These are phyloP conservation scores for Eutrema japonicum DNA, from an alignment of 345 rosid species.

Conservation along the genomic window DNA sequence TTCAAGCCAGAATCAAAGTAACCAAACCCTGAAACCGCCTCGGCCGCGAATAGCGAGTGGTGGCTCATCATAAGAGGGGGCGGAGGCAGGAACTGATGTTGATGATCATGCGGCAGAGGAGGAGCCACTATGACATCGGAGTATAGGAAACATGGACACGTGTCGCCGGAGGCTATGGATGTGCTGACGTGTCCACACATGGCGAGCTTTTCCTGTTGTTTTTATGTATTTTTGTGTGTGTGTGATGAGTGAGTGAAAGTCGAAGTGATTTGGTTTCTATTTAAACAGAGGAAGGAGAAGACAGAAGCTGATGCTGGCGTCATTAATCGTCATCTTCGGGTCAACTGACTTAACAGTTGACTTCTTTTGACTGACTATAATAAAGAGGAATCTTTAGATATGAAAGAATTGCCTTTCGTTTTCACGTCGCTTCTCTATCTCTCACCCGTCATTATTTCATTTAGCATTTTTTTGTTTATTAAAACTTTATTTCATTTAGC, in stretches of 20 bases:
- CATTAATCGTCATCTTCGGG: slow-evolving; percentile 30
- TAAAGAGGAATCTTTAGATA: slow-evolving; percentile 11
- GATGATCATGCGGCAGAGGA: slow-evolving; percentile 42
- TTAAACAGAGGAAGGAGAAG: slow-evolving; percentile 37
- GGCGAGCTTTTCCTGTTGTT: slow-evolving; percentile 17
- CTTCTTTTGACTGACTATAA: slow-evolving; percentile 26
- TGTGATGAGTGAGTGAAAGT: slow-evolving; percentile 26
- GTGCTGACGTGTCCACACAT: slow-evolving; percentile 54
- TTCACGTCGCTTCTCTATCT: slow-evolving; percentile 28
- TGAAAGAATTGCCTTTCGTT: slow-evolving; percentile 35
- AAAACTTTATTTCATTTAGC: no score
- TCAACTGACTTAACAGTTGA: slow-evolving; percentile 51
- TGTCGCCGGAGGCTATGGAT: slow-evolving; percentile 29
- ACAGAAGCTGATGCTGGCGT: slow-evolving; percentile 46
- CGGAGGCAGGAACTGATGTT: slow-evolving; percentile 46
- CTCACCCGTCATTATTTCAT: background rate
- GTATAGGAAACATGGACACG: slow-evolving; percentile 36
- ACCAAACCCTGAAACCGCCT: slow-evolving; percentile 40
- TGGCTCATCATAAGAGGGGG: slow-evolving; percentile 45
- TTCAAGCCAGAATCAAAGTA: slow-evolving; percentile 41
- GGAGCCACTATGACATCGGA: slow-evolving; percentile 34
- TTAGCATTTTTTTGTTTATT: no score
- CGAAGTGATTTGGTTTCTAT: slow-evolving; percentile 40
- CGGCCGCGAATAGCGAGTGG: slow-evolving; percentile 34
- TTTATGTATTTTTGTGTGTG: slow-evolving; percentile 5